These are phyloP conservation scores for Xylariaceae sp. DNA, from an alignment of 2,329 filamentous ascomycete genomes.

Conservation along the genomic window DNA sequence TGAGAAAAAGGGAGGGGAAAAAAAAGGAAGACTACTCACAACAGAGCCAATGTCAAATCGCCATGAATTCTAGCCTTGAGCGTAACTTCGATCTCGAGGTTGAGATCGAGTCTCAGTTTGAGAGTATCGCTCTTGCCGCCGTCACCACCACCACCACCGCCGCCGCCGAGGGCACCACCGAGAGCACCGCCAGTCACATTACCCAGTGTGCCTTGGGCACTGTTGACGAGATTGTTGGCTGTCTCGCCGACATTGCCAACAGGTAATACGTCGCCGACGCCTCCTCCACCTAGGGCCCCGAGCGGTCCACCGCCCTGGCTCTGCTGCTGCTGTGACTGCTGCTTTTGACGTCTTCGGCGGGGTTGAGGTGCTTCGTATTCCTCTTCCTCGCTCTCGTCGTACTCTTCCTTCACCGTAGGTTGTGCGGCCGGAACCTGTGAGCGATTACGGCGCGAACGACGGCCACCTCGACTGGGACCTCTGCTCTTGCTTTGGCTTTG, in stretches of 20 bases:
- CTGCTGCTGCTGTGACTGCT: constrained; percentile 32
- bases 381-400: constrained; percentile 37
- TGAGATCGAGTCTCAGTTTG: constrained; percentile 77
- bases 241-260: constrained; percentile 41
- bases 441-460: constrained; percentile 38
- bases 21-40: constrained; percentile 50
- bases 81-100: constrained; percentile 84
- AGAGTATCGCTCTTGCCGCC: constrained; percentile 65
- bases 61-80: constrained; percentile 87
- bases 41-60: constrained; percentile 77
- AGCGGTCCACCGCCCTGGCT: constrained; percentile 31
- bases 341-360: constrained; percentile 32
- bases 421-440: constrained; percentile 34
- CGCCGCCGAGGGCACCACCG: constrained; percentile 37
- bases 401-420: constrained; percentile 33
- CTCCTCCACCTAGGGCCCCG: constrained; percentile 36
- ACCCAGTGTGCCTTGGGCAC: constrained; percentile 38
- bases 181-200: constrained; percentile 38
- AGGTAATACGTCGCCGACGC: constrained; percentile 38
- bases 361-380: constrained; percentile 37
- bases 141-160: constrained; percentile 45
- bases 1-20: constrained; percentile 6
- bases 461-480: constrained; percentile 30
- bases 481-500: constrained; percentile 33
- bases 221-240: constrained; percentile 39